phyloP scores from a whole-genome alignment of 805 yeast genomes.

The Debaryomyces maramus region DNA sequence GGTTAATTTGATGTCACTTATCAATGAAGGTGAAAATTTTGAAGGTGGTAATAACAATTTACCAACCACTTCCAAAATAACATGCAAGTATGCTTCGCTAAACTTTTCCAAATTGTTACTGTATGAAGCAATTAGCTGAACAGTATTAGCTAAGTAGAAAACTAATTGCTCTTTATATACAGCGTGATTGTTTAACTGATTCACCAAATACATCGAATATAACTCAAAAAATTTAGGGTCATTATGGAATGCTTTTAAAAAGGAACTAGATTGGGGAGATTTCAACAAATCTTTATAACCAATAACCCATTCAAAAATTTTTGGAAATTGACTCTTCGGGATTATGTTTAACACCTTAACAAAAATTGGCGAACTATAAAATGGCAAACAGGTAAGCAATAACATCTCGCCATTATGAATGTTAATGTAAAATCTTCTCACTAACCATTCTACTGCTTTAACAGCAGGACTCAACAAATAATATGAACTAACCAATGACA shows the following conservation, averaged over 20 bases:
- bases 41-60: slow-evolving; percentile 41
- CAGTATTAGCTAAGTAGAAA: slow-evolving; percentile 72
- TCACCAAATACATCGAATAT: slow-evolving; percentile 56
- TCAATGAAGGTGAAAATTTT: slow-evolving; percentile 18
- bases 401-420: slow-evolving; percentile 74
- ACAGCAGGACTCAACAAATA: slow-evolving; percentile 74
- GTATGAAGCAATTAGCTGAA: slow-evolving; percentile 66
- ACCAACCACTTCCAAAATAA: slow-evolving; percentile 59
- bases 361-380: slow-evolving; percentile 72
- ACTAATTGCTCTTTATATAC: slow-evolving; percentile 71
- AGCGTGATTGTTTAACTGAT: slow-evolving; percentile 51
- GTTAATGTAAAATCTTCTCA: slow-evolving; percentile 86
- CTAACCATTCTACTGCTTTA: slow-evolving; percentile 90
- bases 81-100: slow-evolving; percentile 50
- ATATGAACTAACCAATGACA: slow-evolving; percentile 72
- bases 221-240: slow-evolving; percentile 69
- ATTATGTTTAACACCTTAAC: slow-evolving; percentile 72
- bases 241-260: slow-evolving; percentile 66
- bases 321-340: slow-evolving; percentile 63
- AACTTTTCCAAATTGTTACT: slow-evolving; percentile 46
- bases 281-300: slow-evolving; percentile 65
- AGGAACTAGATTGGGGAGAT: slow-evolving; percentile 64
- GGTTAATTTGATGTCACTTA: slow-evolving; percentile 68
- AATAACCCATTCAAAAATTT: slow-evolving; percentile 68
- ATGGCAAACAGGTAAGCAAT: slow-evolving; percentile 75